Conservation (phyloP, 129 eudicot genomes). For the sunflower (Helianthus annuus) region HanXRQr2.0-SUNRISE NC_035438.2:142600197-142600696, state of each 20-base stretch:
- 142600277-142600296: not conserved
- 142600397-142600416: conserved; percentile 71
- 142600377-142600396: conserved; percentile 69
- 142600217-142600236: not conserved
- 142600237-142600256: not conserved
- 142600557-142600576: conserved; percentile 65
- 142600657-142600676: conserved; percentile 77
- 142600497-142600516: not conserved
- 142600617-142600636: conserved; percentile 37
- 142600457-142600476: not conserved
- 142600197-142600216: not conserved
- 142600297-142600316: not conserved
- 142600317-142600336: not conserved
- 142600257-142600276: not conserved
- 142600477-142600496: not conserved
- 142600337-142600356: conserved; percentile 82
- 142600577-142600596: conserved; percentile 62
- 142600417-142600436: conserved; percentile 80
- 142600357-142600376: conserved; percentile 97
- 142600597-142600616: conserved; percentile 74
- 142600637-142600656: conserved; percentile 38
- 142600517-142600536: conserved; percentile 53
- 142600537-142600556: conserved; percentile 94
- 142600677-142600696: conserved; percentile 69
- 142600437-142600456: conserved; percentile 81